Percentiles rank a stretch among this genome's conserved stretches.
These are phyloP conservation scores for Macrolepiota fuliginosa DNA, from an alignment of 768 basidiomycete species.

Conservation along the genomic window DNA sequence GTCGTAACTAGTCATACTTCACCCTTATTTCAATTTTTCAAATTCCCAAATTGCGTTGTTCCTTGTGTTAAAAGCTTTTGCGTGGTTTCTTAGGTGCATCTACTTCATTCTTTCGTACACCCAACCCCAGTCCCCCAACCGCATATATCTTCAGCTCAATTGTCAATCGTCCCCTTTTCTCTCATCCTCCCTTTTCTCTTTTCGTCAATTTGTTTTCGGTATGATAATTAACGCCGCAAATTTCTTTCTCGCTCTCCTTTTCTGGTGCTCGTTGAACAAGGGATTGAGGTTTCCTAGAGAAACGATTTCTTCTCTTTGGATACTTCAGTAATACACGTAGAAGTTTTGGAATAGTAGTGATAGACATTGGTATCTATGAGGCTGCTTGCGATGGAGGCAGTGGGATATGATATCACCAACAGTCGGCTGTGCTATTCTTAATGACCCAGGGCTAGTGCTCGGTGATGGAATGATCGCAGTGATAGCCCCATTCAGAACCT, in stretches of 20 bases:
- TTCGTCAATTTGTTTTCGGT: not conserved
- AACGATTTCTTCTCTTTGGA: no score
- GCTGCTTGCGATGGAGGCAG: no score
- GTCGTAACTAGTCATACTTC: no score
- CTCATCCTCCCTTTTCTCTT: not conserved
- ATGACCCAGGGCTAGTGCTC: not conserved
- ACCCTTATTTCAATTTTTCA: not conserved
- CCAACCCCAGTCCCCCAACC: not conserved
- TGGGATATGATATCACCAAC: no score
- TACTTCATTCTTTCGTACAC: not conserved
- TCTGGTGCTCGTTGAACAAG: not conserved
- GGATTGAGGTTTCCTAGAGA: no score
- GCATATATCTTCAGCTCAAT: slow-evolving; percentile 1
- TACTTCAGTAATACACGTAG: no score
- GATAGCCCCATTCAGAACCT: not conserved
- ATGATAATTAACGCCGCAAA: slow-evolving; percentile 1
- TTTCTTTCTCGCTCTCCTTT: not conserved
- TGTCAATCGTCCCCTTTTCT: not conserved
- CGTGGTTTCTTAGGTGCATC: not conserved
- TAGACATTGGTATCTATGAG: no score
- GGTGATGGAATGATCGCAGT: not conserved
- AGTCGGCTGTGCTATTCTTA: not conserved
- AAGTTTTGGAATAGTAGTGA: no score
- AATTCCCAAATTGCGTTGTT: not conserved
- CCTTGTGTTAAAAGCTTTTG: not conserved